phyloP scores from a whole-genome alignment of 2,329 filamentous ascomycete species.

The Tolypocladium nubicola region DNA sequence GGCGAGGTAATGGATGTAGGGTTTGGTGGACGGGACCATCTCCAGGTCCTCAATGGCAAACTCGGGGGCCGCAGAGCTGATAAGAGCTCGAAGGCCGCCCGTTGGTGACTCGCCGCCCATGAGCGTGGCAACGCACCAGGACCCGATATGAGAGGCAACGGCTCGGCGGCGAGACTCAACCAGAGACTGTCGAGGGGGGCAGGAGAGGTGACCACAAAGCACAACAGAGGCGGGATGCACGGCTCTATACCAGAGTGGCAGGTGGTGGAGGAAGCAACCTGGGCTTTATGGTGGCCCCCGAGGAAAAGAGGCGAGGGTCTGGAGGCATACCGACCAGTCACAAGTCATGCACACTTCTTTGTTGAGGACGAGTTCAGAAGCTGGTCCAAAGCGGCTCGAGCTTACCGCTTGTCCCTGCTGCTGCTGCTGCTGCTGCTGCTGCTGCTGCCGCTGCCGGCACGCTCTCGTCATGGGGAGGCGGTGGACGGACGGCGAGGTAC shows the following conservation, averaged over 20 bases:
- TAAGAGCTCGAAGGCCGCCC: slow-evolving; percentile 13
- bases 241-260: neutral
- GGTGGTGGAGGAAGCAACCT: neutral
- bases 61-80: slow-evolving; percentile 12
- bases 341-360: neutral
- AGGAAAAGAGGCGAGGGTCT: neutral
- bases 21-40: slow-evolving; percentile 22
- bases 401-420: neutral
- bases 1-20: slow-evolving; percentile 32
- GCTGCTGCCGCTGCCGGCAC: neutral
- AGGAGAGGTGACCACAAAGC: neutral
- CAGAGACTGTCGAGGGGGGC: neutral
- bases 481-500: neutral
- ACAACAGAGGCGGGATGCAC: neutral
- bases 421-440: neutral
- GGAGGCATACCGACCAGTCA: neutral
- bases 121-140: neutral
- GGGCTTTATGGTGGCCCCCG: neutral
- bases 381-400: neutral
- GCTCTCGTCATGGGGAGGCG: neutral
- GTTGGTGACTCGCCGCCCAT: slow-evolving; percentile 13
- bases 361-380: neutral
- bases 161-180: neutral
- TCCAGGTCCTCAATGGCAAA: slow-evolving; percentile 14
- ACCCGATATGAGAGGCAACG: neutral